Percentiles rank a stretch among this genome's conserved stretches.
phyloP scores from a whole-genome alignment of 495 filamentous ascomycete genomes.

The Lasiosphaeria ovina region DNA sequence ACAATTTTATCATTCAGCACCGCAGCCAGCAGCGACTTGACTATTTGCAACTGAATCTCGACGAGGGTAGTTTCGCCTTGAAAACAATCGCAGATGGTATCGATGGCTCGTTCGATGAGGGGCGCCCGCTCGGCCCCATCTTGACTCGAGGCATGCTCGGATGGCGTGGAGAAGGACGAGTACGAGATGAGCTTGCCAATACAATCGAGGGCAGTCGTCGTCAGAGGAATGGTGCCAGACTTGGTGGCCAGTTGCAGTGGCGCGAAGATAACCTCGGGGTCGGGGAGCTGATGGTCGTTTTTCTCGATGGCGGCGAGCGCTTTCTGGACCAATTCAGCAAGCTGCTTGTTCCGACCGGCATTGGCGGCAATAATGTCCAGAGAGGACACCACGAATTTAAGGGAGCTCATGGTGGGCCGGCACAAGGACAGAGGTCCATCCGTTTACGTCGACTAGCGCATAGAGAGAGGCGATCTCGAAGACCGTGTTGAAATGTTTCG shows the following conservation, averaged over 20 bases:
- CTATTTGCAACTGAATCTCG: slow-evolving; percentile 94
- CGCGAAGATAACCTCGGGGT: slow-evolving; percentile 88
- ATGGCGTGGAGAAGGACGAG: slow-evolving; percentile 87
- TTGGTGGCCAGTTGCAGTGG: slow-evolving; percentile 87
- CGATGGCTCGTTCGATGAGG: slow-evolving; percentile 95
- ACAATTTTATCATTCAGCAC: slow-evolving; percentile 98
- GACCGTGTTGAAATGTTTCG: background rate
- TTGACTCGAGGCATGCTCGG: slow-evolving; percentile 40
- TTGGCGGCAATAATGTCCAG: slow-evolving; percentile 88
- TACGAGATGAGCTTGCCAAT: slow-evolving; percentile 99
- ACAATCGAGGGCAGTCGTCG: slow-evolving; percentile 90
- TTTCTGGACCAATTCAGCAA: slow-evolving; percentile 74
- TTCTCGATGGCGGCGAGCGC: slow-evolving; percentile 81
- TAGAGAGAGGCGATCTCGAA: slow-evolving; percentile 12
- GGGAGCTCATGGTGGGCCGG: slow-evolving; percentile 74
- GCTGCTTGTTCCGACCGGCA: slow-evolving; percentile 72
- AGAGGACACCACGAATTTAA: slow-evolving; percentile 90
- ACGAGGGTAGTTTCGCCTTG: slow-evolving; percentile 88
- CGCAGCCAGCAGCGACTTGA: slow-evolving; percentile 92
- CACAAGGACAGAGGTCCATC: slow-evolving; percentile 40
- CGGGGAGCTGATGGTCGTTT: slow-evolving; percentile 64
- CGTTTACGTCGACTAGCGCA: slow-evolving; percentile 31
- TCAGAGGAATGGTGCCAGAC: slow-evolving; percentile 74
- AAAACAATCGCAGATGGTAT: slow-evolving; percentile 99
- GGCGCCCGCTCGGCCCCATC: slow-evolving; percentile 51